Conservation (phyloP, 1,284 basidiomycete species). For the Hypsizygus ulmarius region DNA sequence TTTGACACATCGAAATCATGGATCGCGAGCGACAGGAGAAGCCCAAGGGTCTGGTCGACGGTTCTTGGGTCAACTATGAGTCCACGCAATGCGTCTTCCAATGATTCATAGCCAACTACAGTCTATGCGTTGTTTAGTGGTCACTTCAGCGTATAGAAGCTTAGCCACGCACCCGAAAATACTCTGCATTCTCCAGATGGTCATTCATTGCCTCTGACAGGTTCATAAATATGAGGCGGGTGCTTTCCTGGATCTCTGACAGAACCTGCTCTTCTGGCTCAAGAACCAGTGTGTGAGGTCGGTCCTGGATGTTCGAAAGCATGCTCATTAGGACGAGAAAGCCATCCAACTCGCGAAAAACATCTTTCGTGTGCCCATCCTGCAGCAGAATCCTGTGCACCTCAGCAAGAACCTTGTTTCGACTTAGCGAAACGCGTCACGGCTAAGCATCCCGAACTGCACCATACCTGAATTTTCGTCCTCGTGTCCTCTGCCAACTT, state of each 20-base stretch:
- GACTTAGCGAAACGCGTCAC: slow-evolving; percentile 3
- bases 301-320: slow-evolving; percentile 53
- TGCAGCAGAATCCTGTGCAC: slow-evolving; percentile 60
- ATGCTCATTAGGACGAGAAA: slow-evolving; percentile 71
- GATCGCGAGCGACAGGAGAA: slow-evolving; percentile 60
- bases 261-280: slow-evolving; percentile 42
- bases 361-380: slow-evolving; percentile 62
- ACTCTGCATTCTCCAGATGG: slow-evolving; percentile 54
- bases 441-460: neutral
- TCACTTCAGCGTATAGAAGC: neutral
- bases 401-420: slow-evolving; percentile 52
- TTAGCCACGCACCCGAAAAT: slow-evolving; percentile 58
- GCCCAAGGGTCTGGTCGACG: slow-evolving; percentile 54
- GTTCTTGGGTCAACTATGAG: slow-evolving; percentile 48
- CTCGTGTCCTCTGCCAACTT: slow-evolving; percentile 49
- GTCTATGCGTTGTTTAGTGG: slow-evolving; percentile 37
- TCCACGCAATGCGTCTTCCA: slow-evolving; percentile 53
- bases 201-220: slow-evolving; percentile 60
- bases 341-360: slow-evolving; percentile 77
- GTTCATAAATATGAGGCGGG: slow-evolving; percentile 58
- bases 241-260: slow-evolving; percentile 49
- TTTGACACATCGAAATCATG: slow-evolving; percentile 58
- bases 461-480: slow-evolving; percentile 51
- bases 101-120: slow-evolving; percentile 61
- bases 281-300: slow-evolving; percentile 31